Evolutionary conservation across 2,329 filamentous ascomycete genomes (phyloP), one percentile per base, ranked within the genome.

Genomic region (Akanthomyces uredinophilus): DNA sequence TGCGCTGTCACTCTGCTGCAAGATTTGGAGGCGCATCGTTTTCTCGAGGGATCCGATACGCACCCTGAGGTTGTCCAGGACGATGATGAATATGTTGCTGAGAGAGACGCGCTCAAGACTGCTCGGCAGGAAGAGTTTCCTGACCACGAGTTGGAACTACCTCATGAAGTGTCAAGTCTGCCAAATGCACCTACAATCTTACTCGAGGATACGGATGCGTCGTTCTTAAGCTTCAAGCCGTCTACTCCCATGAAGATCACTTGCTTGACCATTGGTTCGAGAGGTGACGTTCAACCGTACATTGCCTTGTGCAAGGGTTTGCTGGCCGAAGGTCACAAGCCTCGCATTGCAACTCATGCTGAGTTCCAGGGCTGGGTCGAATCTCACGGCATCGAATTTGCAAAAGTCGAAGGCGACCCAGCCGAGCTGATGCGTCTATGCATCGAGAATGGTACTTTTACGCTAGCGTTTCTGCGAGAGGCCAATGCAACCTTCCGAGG

Each of bases 381-480:
- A 71, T 85, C 87, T n/a, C 92, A 98, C 71, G 95, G 94, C 0
- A 97, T 99, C 68, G 92, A 95, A 64, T 99, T 98, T 73, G 87
- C 86, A 5, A 87, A 89, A 8, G 89, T 99, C 0, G 92, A 89
- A 65, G 95, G 95, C 37, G 92, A 99, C 70, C 95, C 95, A 1
- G 91, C 87, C 37, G 94, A 98, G 74, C 82, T 99, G 51, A 98
- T 99, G 94, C 85, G 89, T 1, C 87, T 99, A 46, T 99, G 95
- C 71, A 94, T 98, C 54, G 92, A 98, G 72, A 92, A 98, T 71
- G 95, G 95, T 69, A 98, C 96, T 77, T 99, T 99, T 71, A 98
- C 95, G 0, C 90, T 90, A 69, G 88, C 91, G 0, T 99, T 99
- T 74, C 78, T 99, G 61, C 88, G 85, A 63, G 93, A 97, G 73